These are phyloP conservation scores for Boletus mariae DNA, from an alignment of 1,284 basidiomycete genomes.

Conservation along the genomic window DNA sequence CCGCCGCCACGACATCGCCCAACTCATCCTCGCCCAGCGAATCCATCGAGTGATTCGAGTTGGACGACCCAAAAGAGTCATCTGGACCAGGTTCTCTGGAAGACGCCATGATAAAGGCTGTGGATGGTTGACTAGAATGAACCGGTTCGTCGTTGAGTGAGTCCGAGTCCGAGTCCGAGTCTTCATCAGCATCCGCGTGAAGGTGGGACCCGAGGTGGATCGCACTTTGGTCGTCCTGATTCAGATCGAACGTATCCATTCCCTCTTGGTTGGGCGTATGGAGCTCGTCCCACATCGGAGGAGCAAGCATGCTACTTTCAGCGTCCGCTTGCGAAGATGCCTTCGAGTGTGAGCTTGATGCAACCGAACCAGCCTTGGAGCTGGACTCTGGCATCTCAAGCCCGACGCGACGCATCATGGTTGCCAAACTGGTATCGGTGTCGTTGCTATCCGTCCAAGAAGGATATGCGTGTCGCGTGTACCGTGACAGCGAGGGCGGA, in stretches of 20 bases:
- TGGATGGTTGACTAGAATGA: conserved; percentile 52
- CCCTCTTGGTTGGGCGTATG: conserved; percentile 27
- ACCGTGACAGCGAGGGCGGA: conserved; percentile 64
- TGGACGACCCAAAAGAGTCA: conserved; percentile 54
- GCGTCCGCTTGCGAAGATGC: conserved; percentile 9
- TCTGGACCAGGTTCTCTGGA: conserved; percentile 34
- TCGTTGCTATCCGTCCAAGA: conserved; percentile 41
- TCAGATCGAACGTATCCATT: conserved; percentile 25
- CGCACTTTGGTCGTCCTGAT: conserved; percentile 22
- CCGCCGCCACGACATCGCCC: conserved; percentile 34
- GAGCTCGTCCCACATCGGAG: conserved; percentile 4
- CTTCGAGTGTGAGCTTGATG: conserved; percentile 11
- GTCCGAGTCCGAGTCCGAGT: conserved; percentile 38
- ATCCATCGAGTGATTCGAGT: conserved; percentile 44
- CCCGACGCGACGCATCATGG: conserved; percentile 52
- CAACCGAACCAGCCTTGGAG: conserved; percentile 12
- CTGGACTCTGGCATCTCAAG: conserved; percentile 29
- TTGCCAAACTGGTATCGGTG: conserved; percentile 43
- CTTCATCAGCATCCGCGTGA: not conserved
- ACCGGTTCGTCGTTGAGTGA: conserved; percentile 46
- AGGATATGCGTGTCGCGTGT: conserved; percentile 39
- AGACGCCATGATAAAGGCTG: conserved; percentile 55
- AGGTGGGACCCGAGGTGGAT: conserved; percentile 12
- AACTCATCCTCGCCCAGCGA: conserved; percentile 44
- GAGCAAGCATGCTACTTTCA: conserved; percentile 1